A percentile compares a stretch with the other conserved stretches of the same genome.
phyloP scores from a whole-genome alignment of 805 yeast species.

The Saturnispora serradocipensis region DNA sequence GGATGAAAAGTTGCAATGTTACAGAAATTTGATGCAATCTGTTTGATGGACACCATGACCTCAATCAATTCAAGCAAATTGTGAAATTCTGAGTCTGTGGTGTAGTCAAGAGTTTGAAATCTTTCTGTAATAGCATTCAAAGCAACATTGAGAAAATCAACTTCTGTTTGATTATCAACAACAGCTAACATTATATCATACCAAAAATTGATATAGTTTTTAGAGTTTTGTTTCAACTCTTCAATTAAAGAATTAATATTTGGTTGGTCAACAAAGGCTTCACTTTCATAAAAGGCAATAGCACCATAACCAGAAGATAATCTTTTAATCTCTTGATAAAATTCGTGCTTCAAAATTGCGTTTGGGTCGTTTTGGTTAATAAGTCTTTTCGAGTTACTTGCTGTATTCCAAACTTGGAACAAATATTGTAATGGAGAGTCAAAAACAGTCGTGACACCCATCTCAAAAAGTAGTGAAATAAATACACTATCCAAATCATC shows the following conservation, averaged over 20 bases:
- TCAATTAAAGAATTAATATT: slow-evolving; percentile 23
- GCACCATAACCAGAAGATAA: slow-evolving; percentile 54
- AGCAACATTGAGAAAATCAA: slow-evolving; percentile 50
- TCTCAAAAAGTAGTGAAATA: slow-evolving; percentile 47
- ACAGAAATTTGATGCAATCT: slow-evolving; percentile 52
- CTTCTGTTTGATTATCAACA: slow-evolving; percentile 53
- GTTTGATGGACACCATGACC: slow-evolving; percentile 47
- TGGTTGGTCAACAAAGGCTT: slow-evolving; percentile 40
- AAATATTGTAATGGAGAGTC: slow-evolving; percentile 38
- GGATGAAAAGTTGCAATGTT: slow-evolving; percentile 46
- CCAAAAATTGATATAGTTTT: slow-evolving; percentile 36
- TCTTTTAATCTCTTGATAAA: slow-evolving; percentile 41
- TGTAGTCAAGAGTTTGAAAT: slow-evolving; percentile 33
- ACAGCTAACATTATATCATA: slow-evolving; percentile 49
- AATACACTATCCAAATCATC: slow-evolving; percentile 41
- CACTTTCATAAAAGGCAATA: slow-evolving; percentile 61
- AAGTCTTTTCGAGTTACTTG: slow-evolving; percentile 35
- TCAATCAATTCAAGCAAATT: slow-evolving; percentile 48
- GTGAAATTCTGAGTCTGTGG: slow-evolving; percentile 41
- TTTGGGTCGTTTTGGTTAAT: slow-evolving; percentile 33
- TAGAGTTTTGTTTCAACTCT: slow-evolving; percentile 20
- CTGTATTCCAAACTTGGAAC: slow-evolving; percentile 34
- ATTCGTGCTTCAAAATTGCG: slow-evolving; percentile 28
- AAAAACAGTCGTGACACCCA: slow-evolving; percentile 32
- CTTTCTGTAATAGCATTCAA: slow-evolving; percentile 35